A percentile compares a stretch with the other conserved stretches of the same genome.
Conservation (phyloP, 2,329 filamentous ascomycete species). For the Xylariales sp. region DNA sequence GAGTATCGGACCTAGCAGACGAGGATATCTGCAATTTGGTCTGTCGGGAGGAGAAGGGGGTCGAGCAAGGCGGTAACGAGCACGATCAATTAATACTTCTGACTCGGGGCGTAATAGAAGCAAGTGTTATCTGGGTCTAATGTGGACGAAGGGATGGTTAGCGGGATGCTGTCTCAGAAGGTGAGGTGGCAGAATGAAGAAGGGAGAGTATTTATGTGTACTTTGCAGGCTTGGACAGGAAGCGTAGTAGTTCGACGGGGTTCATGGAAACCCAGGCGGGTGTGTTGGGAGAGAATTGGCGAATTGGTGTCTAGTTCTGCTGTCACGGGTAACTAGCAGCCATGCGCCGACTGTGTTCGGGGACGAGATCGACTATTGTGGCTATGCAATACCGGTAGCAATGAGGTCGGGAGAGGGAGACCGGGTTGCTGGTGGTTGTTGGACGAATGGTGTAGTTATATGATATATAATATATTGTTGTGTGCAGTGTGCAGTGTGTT, state of each 20-base stretch:
- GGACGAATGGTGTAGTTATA: background rate
- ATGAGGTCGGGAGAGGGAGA: constrained; percentile 10
- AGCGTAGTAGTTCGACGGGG: constrained; percentile 89
- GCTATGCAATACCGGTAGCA: constrained; percentile 12
- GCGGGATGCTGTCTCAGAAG: background rate
- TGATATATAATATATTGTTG: no score
- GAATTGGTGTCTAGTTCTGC: constrained; percentile 36
- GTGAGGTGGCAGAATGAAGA: constrained; percentile 14
- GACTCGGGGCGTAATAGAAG: constrained; percentile 39
- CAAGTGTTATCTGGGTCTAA: constrained; percentile 72
- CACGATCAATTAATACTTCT: constrained; percentile 29
- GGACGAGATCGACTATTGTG: constrained; percentile 7
- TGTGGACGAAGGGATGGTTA: constrained; percentile 18
- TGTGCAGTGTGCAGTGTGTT: background rate
- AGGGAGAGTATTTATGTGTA: constrained; percentile 58
- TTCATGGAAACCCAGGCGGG: constrained; percentile 77
- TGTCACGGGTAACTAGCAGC: constrained; percentile 33
- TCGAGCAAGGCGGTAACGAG: constrained; percentile 10
- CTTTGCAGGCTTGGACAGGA: constrained; percentile 95
- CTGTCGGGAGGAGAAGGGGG: constrained; percentile 30
- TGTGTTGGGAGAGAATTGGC: constrained; percentile 41
- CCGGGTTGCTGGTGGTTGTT: background rate
- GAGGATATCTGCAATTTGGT: constrained; percentile 68
- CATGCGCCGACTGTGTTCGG: constrained; percentile 24
- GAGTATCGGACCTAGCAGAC: constrained; percentile 89